These are phyloP conservation scores for Quercus phellos DNA, from an alignment of 331 rosid species.

Conservation along the genomic window DNA sequence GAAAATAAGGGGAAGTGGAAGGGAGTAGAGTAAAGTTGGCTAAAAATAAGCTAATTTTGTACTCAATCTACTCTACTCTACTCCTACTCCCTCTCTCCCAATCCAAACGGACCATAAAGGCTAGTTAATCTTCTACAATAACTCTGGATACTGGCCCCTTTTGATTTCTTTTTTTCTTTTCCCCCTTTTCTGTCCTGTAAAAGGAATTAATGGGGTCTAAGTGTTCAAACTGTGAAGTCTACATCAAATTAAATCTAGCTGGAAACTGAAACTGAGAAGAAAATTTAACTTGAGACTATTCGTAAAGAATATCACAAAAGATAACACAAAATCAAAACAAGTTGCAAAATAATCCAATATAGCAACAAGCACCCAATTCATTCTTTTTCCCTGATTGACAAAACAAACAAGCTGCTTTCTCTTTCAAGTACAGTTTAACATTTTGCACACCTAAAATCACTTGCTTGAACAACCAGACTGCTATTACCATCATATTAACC, in stretches of 20 bases:
- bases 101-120: not conserved
- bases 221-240: not conserved
- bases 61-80: too few relatives aligned
- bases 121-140: not conserved
- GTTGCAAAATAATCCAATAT: not conserved
- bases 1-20: too few relatives aligned
- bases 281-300: not conserved
- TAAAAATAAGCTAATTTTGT: too few relatives aligned
- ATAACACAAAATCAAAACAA: not conserved
- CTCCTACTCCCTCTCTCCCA: too few relatives aligned
- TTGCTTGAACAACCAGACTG: not conserved
- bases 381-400: not conserved
- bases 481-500: not conserved
- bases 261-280: not conserved
- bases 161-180: not conserved
- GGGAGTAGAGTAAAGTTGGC: too few relatives aligned
- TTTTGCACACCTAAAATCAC: not conserved
- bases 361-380: not conserved
- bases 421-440: not conserved
- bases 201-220: not conserved
- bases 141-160: not conserved
- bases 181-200: not conserved
- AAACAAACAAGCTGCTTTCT: not conserved
- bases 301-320: not conserved
- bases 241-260: not conserved